Evolutionary conservation across 805 yeast genomes (phyloP), one percentile per base, ranked within the genome.

Genomic region (Dipodascopsis uninucleata): DNA sequence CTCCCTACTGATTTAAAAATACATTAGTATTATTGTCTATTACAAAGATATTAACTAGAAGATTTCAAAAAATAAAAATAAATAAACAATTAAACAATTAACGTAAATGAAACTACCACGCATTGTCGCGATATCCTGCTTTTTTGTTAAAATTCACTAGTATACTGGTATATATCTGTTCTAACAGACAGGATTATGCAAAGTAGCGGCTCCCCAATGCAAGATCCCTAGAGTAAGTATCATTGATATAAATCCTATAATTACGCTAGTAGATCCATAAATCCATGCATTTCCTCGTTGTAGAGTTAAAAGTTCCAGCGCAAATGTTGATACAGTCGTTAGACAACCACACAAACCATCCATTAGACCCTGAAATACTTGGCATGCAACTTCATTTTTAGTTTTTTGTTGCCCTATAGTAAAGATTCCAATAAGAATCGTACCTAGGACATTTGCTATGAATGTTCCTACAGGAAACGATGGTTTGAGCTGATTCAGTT

Each of bases 271-370:
- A 7, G 17, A 12, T 2, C 49, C 55, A 25, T 50, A 50, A 8
- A 22, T 8, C 55, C 55, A 50, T 14, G 55, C 39, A 21, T 43
- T 40, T 12, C 20, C 20, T 9, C 45, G 21, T 18, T 39, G 20
- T 23, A 56, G 38, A 4, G 44, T 47, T 23, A 36, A 35, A 20
- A 57, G 29, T 33, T 57, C 60, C 9, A 47, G 36, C 2, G 40
- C 51, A 36, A 55, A 57, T 12, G 60, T 56, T 7, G 60, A 57
- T 3, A 57, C 42, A 3, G 60, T 57, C 10, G 54, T 48, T 22
- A 57, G 35, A 23, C 52, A 41, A 4, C 57, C 60, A 24, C 60
- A 56, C 34, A 49, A 56, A 2, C 60, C 60, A 9, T 52, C 47
- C n/a, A 26, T 36, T 28, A 57, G 16, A 9, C 58, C 59, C 17